Conservation (phyloP, 495 filamentous ascomycete genomes). For the Lindgomyces ingoldianus region DNA sequence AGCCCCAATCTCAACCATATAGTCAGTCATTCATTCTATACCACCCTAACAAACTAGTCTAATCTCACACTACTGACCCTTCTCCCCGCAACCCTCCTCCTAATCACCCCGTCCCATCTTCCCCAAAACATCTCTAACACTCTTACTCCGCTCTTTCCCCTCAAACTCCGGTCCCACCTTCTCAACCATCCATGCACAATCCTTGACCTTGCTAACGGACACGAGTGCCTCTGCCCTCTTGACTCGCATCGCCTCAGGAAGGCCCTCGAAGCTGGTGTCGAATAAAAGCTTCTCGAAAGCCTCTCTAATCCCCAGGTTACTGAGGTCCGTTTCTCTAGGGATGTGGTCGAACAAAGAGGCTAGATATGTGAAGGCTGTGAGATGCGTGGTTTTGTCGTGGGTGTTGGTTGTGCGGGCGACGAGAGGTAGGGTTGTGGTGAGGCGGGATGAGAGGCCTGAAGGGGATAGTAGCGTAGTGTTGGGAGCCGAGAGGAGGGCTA, state of each 20-base stretch:
- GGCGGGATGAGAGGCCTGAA: constrained; percentile 9
- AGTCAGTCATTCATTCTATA: too few species aligned
- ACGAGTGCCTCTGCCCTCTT: constrained; percentile 36
- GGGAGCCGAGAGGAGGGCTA: constrained; percentile 12
- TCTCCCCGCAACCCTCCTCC: neutral
- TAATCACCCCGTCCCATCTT: constrained; percentile 20
- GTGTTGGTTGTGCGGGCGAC: constrained; percentile 18
- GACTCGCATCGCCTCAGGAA: constrained; percentile 36
- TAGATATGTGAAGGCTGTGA: constrained; percentile 31
- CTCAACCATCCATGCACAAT: constrained; percentile 25
- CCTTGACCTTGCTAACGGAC: constrained; percentile 14
- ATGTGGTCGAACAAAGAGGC: constrained; percentile 25
- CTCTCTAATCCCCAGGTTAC: neutral
- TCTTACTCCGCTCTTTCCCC: constrained; percentile 32
- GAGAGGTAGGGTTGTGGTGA: constrained; percentile 19
- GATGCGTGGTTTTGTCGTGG: constrained; percentile 27
- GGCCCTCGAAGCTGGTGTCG: constrained; percentile 30
- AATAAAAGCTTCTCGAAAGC: constrained; percentile 32
- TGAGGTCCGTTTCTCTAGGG: neutral
- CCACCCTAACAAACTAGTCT: too few species aligned
- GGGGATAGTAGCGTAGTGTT: constrained; percentile 3
- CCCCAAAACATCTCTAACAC: constrained; percentile 25
- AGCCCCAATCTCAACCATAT: too few species aligned
- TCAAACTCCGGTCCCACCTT: constrained; percentile 25
- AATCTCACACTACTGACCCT: too few species aligned